Evolutionary conservation across 768 basidiomycete genomes (phyloP), one percentile per base, ranked within the genome.

Genomic region (Phylloporus sp.): DNA sequence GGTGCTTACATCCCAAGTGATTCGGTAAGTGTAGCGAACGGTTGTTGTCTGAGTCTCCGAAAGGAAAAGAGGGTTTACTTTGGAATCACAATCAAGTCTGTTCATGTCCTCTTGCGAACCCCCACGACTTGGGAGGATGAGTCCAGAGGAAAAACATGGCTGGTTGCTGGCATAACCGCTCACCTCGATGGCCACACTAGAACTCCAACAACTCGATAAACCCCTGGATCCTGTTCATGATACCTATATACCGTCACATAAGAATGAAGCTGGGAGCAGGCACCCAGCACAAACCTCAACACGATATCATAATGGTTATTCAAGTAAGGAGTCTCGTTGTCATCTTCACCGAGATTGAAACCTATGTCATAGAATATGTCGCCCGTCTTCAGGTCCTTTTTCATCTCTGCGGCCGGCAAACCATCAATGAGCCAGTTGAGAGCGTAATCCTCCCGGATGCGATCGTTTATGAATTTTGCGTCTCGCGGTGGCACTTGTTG

Each of bases 351-450:
- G n/a, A 98, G 73, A 58, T 91, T 91, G 71, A 97, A 97, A 1
- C 94, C 88, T 71, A 90, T 86, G 69, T 95, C 93, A 59, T 86
- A 91, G 69, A 95, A 97, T 13, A 85, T 60, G 31, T 95, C 90
- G n/a, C 81, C 78, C 3, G 80, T 90, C 56, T 84, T 78, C 36
- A 71, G 58, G 62, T 96, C 92, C 28, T 74, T 69, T 67, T 90
- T 94, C 86, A 91, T 89, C 69, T 96, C 92, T 14, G 90, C 90
- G 6, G 88, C 90, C 3, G 94, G 95, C 23, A 98, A 76, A 11
- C 94, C 94, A 58, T 98, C 95, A 32, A 97, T 72, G 26, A 97
- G 82, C 86, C 93, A 95, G 59, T 96, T 96, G 44, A 96, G 71
- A 2, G 90, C 88, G 59, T 97, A 96, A 60, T 91, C 88, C 63